Conservation (phyloP, 352 stramenopile genomes). For the Pythium aquatile region DNA sequence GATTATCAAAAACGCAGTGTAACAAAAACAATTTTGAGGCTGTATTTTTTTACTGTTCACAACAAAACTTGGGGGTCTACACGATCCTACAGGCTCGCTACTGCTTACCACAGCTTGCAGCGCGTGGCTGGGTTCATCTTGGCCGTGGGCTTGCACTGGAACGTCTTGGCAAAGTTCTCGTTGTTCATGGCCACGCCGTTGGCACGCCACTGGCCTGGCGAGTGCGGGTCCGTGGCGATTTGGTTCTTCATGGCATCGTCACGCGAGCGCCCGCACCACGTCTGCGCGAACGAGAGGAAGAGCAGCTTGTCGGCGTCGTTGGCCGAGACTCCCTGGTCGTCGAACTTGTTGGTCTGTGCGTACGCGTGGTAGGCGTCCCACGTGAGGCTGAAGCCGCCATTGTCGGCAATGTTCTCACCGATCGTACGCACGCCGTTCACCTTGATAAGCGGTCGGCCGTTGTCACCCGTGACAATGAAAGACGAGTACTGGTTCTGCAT, state of each 20-base stretch:
- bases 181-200: constrained; percentile 34
- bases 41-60: too few species aligned
- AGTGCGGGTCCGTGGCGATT: constrained; percentile 49
- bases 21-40: too few species aligned
- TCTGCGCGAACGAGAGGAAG: constrained; percentile 70
- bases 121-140: constrained; percentile 29
- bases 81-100: too few species aligned
- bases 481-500: constrained; percentile 60
- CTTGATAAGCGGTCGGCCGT: constrained; percentile 35
- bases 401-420: constrained; percentile 80
- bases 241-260: constrained; percentile 39
- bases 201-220: constrained; percentile 35
- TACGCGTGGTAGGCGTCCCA: constrained; percentile 64
- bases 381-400: constrained; percentile 58
- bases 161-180: constrained; percentile 23
- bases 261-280: constrained; percentile 55
- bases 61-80: too few species aligned
- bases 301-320: constrained; percentile 50
- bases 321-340: constrained; percentile 9
- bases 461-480: constrained; percentile 44
- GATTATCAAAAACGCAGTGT: too few species aligned
- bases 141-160: constrained; percentile 18
- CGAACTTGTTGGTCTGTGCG: constrained; percentile 16
- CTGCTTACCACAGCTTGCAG: constrained; percentile 29
- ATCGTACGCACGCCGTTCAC: constrained; percentile 69